Percentiles rank a stretch among this genome's conserved stretches.
Evolutionary conservation across 306 rosid genomes (phyloP).

Genomic region (Castanea sativa): DNA sequence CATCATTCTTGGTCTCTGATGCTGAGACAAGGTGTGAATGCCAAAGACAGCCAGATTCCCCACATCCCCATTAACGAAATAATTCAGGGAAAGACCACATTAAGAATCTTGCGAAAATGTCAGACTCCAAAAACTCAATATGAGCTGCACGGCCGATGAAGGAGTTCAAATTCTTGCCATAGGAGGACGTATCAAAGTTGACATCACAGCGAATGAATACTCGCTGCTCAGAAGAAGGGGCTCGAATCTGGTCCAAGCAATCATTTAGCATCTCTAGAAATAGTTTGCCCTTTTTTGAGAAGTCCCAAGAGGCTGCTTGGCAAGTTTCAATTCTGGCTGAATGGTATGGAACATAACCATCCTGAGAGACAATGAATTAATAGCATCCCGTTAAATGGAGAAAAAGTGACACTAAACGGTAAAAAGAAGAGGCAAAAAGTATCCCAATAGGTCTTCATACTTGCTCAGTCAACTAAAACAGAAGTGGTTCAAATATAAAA

Average conservation of each 20-base stretch:
- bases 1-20: slow-evolving; percentile 2
- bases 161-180: slow-evolving; percentile 86
- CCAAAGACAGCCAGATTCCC: slow-evolving; percentile 10
- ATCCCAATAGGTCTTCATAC: not conserved
- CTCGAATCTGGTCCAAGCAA: slow-evolving; percentile 84
- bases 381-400: not conserved
- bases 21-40: not conserved
- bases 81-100: slow-evolving; percentile 93
- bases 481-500: not conserved
- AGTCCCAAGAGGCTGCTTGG: slow-evolving; percentile 77
- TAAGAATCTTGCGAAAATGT: slow-evolving; percentile 69
- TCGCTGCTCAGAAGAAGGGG: slow-evolving; percentile 48
- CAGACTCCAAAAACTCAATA: slow-evolving; percentile 86
- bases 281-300: slow-evolving; percentile 62
- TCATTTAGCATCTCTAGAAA: slow-evolving; percentile 78
- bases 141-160: slow-evolving; percentile 91
- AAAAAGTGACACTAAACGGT: not conserved
- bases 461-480: not conserved
- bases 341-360: slow-evolving; percentile 94
- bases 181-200: slow-evolving; percentile 71
- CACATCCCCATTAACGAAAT: slow-evolving; percentile 40
- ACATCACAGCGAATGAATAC: slow-evolving; percentile 91
- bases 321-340: slow-evolving; percentile 93
- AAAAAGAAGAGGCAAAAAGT: not conserved
- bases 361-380: slow-evolving; percentile 46